These are phyloP conservation scores for Claviceps quebecensis DNA, from an alignment of 2,329 filamentous ascomycete species.

Conservation along the genomic window DNA sequence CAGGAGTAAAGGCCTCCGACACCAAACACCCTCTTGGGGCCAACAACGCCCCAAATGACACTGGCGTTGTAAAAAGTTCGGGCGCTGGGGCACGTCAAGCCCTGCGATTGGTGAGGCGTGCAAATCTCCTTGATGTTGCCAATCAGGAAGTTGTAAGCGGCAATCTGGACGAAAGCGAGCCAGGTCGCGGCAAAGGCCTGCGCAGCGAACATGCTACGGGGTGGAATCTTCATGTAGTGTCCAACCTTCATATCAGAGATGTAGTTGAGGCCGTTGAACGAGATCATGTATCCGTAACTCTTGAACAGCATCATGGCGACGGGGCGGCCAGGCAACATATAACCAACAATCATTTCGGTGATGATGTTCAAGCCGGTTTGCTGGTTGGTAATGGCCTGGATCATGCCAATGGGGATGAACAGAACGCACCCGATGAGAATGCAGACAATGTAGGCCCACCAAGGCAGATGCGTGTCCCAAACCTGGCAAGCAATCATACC, in stretches of 20 bases:
- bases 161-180: slow-evolving; percentile 24
- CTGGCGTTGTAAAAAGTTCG: slow-evolving; percentile 47
- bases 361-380: slow-evolving; percentile 34
- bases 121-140: slow-evolving; percentile 41
- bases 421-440: slow-evolving; percentile 26
- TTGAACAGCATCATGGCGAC: slow-evolving; percentile 39
- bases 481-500: slow-evolving; percentile 21
- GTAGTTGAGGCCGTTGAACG: slow-evolving; percentile 32
- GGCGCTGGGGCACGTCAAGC: slow-evolving; percentile 42
- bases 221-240: slow-evolving; percentile 40
- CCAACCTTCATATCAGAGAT: slow-evolving; percentile 37
- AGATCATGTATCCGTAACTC: slow-evolving; percentile 31
- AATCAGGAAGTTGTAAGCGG: slow-evolving; percentile 25
- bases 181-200: slow-evolving; percentile 28
- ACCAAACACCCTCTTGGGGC: slow-evolving; percentile 20
- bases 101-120: slow-evolving; percentile 28
- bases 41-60: slow-evolving; percentile 48
- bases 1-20: slow-evolving; percentile 29
- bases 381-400: slow-evolving; percentile 34
- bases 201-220: slow-evolving; percentile 32
- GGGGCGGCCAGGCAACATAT: slow-evolving; percentile 32
- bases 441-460: slow-evolving; percentile 28
- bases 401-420: slow-evolving; percentile 29
- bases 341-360: slow-evolving; percentile 34
- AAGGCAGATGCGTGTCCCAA: slow-evolving; percentile 27